Evolutionary conservation across 1,139 yeast genomes (phyloP), one percentile per base, ranked within the genome.

Genomic region (Blastobotrys capitulatus): DNA sequence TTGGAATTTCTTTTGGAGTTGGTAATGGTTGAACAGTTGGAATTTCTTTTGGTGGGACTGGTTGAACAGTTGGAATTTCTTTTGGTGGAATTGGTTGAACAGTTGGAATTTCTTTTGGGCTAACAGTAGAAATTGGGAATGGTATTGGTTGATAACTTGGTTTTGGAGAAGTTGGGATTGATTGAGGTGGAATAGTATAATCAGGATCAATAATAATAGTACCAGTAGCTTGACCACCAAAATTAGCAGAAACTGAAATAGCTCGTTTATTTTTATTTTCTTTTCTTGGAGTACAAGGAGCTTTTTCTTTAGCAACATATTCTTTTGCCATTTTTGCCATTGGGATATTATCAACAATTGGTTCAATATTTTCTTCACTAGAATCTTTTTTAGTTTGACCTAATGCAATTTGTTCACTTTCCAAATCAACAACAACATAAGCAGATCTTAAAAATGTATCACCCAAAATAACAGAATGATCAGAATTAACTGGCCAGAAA

Each of bases 401-500:
- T 46, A 89, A 52, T 0, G 83, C 80, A 27, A 86, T 72, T 61
- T 82, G 80, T 47, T 70, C 66, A 56, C 76, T 77, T 27, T 85
- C 90, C 56, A 86, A 70, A 65, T 88, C 92, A 58, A 79, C 86
- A 37, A 87, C 95, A 44, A 82, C 78, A 62, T 88, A 88, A 8
- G 86, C 89, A 48, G 78, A 73, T 49, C 87, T 75, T 59, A 88
- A 69, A 66, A 88, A 82, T 31, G 83, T 77, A 65, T 86, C 95
- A 38, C 96, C 96, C 13, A 87, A 65, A 49, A 65, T 59, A 50
- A 60, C 58, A 41, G 53, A 49, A 52, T 52, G 38, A 31, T 53
- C 20, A 47, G 51, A 44, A 6, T 38, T 42, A 32, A 55, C 54
- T 6, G 64, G 55, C 16, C 40, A 45, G 35, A 56, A 52, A 3